phyloP scores from a whole-genome alignment of 2,329 filamentous ascomycete species.

The Pseudovirgaria hyperparasitica region DNA sequence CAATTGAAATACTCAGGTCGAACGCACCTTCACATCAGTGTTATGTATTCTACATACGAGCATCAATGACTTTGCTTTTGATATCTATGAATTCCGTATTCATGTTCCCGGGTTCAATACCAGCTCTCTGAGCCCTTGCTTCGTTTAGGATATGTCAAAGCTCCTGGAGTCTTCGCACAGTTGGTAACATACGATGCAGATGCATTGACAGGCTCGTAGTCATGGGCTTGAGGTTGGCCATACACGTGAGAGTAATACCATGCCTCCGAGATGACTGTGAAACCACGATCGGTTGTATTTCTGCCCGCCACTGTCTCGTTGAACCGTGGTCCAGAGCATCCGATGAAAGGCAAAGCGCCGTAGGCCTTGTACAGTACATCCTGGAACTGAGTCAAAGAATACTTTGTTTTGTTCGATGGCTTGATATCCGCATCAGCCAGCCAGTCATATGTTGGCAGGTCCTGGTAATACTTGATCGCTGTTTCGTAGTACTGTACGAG shows the following conservation, averaged over 20 bases:
- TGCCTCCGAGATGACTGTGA: slow-evolving; percentile 46
- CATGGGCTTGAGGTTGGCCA: slow-evolving; percentile 1
- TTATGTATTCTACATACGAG: too few species aligned
- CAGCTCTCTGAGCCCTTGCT: slow-evolving; percentile 27
- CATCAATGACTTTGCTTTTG: too few species aligned
- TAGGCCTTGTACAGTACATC: slow-evolving; percentile 35
- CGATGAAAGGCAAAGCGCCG: slow-evolving; percentile 46
- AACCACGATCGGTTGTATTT: slow-evolving; percentile 42
- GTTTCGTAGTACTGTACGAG: slow-evolving; percentile 53
- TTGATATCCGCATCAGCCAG: slow-evolving; percentile 40
- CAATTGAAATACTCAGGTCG: too few species aligned
- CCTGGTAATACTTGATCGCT: slow-evolving; percentile 42
- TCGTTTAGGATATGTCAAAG: slow-evolving; percentile 43
- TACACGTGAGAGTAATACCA: slow-evolving; percentile 54
- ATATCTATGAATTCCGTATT: too few species aligned
- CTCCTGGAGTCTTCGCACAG: slow-evolving; percentile 42
- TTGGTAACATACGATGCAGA: slow-evolving; percentile 34
- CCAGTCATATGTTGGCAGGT: slow-evolving; percentile 49
- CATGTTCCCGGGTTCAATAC: too few species aligned
- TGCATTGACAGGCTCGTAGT: slow-evolving; percentile 31
- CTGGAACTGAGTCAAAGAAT: slow-evolving; percentile 42
- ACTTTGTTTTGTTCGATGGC: slow-evolving; percentile 46
- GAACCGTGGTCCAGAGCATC: slow-evolving; percentile 47
- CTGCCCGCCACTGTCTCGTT: slow-evolving; percentile 47
- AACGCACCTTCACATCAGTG: too few species aligned